Evolutionary conservation across 331 rosid genomes (phyloP), one percentile per base, ranked within the genome.

Genomic region (Prunus yedoensis): DNA sequence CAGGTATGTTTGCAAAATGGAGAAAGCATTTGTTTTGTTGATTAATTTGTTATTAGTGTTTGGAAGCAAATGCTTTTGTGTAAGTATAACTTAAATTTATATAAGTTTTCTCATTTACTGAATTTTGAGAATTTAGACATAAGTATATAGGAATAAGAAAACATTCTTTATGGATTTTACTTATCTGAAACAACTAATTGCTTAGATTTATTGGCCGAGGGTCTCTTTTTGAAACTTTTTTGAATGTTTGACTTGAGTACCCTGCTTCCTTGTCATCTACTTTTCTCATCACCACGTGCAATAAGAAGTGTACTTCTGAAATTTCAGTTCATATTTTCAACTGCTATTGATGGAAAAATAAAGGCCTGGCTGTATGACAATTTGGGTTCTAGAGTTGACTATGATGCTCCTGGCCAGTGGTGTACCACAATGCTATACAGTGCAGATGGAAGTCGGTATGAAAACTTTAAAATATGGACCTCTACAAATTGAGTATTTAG

Each of bases 391-490:
- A 85, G 93, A 87, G 97, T 89, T 85, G 96, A 88, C 80, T 93
- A 91, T 76, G 90, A 93, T 81, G 97, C 98, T 68, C 98, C 98
- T 73, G 96, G 98, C 66, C 88, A 82, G 46, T 91, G 89, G 96
- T 93, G 96, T 76, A 91, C 98, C 3, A 88, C 88, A 66, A 85
- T 93, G 89, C 93, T 88, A 75, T 93, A 89, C 83, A 93, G 93
- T 80, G 91, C 89, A 13, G 98, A 93, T 83, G 97, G 97, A 77
- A 91, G 83, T 56, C 88, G 97, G 98, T 89, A 80, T 88, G 87
- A 51, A 49, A 66, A 67, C 21, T 75, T 60, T 59, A n/a, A 52
- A 52, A 30, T 14, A 56, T 57, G 65, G 25, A 3, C 43, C 51
- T 9, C 50, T 2, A 23, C 14, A n/a, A 49, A 32, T 62, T 66